Conservation (phyloP, 352 stramenopile genomes). For the Globisporangium ultimum region DNA sequence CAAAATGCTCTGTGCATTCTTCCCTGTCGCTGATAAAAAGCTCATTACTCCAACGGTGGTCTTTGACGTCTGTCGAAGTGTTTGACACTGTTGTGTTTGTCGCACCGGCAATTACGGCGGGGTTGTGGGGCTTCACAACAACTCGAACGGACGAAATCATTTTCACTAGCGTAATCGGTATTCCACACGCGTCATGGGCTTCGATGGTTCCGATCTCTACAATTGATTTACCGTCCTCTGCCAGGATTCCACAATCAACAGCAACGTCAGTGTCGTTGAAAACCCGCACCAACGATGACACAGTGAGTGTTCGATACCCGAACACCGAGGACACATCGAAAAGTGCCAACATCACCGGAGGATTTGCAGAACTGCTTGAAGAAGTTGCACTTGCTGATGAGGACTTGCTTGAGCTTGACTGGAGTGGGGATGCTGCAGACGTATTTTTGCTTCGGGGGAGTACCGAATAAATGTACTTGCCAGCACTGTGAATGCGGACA, state of each 20-base stretch:
- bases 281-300: conserved; percentile 74
- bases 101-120: neutral
- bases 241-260: conserved; percentile 58
- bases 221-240: conserved; percentile 52
- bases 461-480: conserved; percentile 78
- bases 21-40: conserved; percentile 72
- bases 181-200: conserved; percentile 51
- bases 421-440: neutral
- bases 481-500: conserved; percentile 69
- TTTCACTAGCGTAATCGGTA: conserved; percentile 63
- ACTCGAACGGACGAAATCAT: conserved; percentile 54
- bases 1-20: conserved; percentile 50
- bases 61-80: conserved; percentile 18
- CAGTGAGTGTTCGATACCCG: conserved; percentile 71
- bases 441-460: conserved; percentile 18
- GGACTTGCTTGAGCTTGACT: neutral
- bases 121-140: conserved; percentile 54
- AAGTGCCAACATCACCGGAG: conserved; percentile 48
- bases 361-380: neutral
- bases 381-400: conserved; percentile 1
- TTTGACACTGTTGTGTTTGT: neutral
- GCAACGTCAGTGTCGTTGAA: conserved; percentile 70
- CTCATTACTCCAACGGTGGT: conserved; percentile 82
- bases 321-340: conserved; percentile 73
- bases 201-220: conserved; percentile 61